phyloP scores from a whole-genome alignment of 768 basidiomycete species.

The Tricholoma saponaceum region DNA sequence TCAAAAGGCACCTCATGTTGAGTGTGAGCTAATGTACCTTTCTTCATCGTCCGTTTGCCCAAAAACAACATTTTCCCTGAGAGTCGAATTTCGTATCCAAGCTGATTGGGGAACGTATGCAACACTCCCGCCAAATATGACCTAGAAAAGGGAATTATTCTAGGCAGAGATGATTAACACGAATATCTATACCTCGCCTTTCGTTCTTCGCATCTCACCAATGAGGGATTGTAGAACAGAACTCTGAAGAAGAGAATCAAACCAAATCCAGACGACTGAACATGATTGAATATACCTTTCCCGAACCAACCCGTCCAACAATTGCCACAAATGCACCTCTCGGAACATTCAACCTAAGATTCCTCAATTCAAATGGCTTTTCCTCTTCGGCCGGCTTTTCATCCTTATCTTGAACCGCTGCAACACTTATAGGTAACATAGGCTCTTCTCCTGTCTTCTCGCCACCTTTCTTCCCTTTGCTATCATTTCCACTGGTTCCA shows the following conservation, averaged over 20 bases:
- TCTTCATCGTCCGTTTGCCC: conserved; percentile 61
- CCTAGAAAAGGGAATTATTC: conserved; percentile 14
- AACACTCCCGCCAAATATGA: conserved; percentile 49
- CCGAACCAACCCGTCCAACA: conserved; percentile 73
- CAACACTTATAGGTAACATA: conserved; percentile 17
- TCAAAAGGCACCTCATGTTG: background rate
- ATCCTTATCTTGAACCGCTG: too few relatives aligned
- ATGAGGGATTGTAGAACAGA: conserved; percentile 53
- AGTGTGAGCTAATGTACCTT: conserved; percentile 28
- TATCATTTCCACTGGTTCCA: too few relatives aligned
- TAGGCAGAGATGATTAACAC: too few relatives aligned
- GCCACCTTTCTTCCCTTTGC: too few relatives aligned
- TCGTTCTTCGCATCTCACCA: conserved; percentile 62
- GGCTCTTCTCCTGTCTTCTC: conserved; percentile 18
- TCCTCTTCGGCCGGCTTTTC: conserved; percentile 31
- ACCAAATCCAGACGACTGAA: too few relatives aligned
- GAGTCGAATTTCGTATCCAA: conserved; percentile 66
- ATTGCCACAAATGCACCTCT: conserved; percentile 64
- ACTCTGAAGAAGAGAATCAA: conserved; percentile 40
- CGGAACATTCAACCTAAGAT: conserved; percentile 41
- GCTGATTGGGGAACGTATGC: conserved; percentile 59
- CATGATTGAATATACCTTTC: too few relatives aligned
- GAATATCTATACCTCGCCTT: conserved; percentile 42
- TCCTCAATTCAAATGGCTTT: conserved; percentile 47
- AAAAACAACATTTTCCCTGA: conserved; percentile 74